Percentiles rank a stretch among this genome's conserved stretches.
Conservation (phyloP, 805 yeast genomes). For the Metschnikowia cubensis region DNA sequence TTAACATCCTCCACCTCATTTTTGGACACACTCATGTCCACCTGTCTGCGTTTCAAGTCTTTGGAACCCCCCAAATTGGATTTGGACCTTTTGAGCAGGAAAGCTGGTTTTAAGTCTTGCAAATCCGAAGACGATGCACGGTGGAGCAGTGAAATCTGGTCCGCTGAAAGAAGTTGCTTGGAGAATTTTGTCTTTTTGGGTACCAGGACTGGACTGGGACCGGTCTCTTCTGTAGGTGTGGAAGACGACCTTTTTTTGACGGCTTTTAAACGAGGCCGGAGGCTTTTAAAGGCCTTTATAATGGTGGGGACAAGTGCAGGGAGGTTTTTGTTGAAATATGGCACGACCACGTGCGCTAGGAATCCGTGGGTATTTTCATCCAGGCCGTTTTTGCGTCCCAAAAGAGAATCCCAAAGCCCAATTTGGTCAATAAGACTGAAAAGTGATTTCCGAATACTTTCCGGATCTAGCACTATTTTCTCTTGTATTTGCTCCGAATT, state of each 20-base stretch:
- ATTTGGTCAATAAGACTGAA: slow-evolving; percentile 50
- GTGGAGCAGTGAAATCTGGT: slow-evolving; percentile 14
- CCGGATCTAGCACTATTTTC: too few relatives aligned
- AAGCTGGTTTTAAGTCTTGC: slow-evolving; percentile 29
- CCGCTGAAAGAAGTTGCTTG: slow-evolving; percentile 12
- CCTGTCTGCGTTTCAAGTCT: slow-evolving; percentile 37
- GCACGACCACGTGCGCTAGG: slow-evolving; percentile 49
- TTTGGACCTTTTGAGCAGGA: slow-evolving; percentile 36
- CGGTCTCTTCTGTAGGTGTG: not conserved
- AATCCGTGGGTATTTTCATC: slow-evolving; percentile 45
- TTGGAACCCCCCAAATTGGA: slow-evolving; percentile 36
- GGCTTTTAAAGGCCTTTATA: slow-evolving; percentile 47
- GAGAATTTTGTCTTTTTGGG: slow-evolving; percentile 13
- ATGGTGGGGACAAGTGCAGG: slow-evolving; percentile 46
- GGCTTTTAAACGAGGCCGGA: slow-evolving; percentile 19
- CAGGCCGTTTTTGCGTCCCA: slow-evolving; percentile 29
- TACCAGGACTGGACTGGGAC: not conserved
- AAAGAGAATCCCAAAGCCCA: slow-evolving; percentile 49
- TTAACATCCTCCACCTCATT: slow-evolving; percentile 7
- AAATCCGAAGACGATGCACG: slow-evolving; percentile 20
- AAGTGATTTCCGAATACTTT: slow-evolving; percentile 23
- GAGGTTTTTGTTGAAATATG: slow-evolving; percentile 47
- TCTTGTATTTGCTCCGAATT: too few relatives aligned
- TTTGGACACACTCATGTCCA: slow-evolving; percentile 29
- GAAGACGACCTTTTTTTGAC: slow-evolving; percentile 22